Evolutionary conservation across 192 early-diverging fungal species (phyloP), one percentile per base, ranked within the genome.

Genomic region (Paraglomus occultum): DNA sequence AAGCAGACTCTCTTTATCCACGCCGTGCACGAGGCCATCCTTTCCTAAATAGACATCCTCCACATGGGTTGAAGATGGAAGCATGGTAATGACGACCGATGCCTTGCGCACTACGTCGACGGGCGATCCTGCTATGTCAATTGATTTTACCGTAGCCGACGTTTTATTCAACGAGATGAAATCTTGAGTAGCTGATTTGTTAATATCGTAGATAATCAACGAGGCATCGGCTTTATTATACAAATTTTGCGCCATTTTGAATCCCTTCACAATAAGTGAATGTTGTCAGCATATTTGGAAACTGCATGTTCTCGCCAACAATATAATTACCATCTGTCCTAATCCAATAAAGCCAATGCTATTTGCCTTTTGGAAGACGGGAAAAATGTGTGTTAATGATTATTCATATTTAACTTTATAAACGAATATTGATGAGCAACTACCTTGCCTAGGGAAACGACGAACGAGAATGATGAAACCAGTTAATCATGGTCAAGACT

Each of bases 181-280:
- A 50, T 74, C 76, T 15, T 82, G 72, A 10, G 89, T 54, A 5
- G 85, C 80, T 12, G 42, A 69, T 51, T 79, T 59, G 74, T 89
- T 85, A 54, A 84, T 74, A 68, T 98, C 96, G 76, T 87, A 86
- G 8, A 97, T 79, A 58, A 92, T 73, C 42, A 96, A 86, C 15
- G 83, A 76, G 9, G 71, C 54, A 17, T 76, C 67, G 38, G 80
- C 77, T 70, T 89, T 88, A 12, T 72, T 71, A 70, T 69, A 77
- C 15, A 97, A 79, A 77, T 99, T 95, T 60, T 77, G 81, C 65
- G 96, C 94, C 96, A 99, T 99, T 63, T 89, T 88, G 70, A 84
- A 91, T 22, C 96, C 93, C 90, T 79, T 48, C 55, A 40, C n/a
- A 49, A 8, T n/a, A 58, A 51, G 59, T 40, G 23, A 10, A 65